These are phyloP conservation scores for Phialocephala sp. DNA, from an alignment of 2,329 filamentous ascomycete species.

Conservation along the genomic window DNA sequence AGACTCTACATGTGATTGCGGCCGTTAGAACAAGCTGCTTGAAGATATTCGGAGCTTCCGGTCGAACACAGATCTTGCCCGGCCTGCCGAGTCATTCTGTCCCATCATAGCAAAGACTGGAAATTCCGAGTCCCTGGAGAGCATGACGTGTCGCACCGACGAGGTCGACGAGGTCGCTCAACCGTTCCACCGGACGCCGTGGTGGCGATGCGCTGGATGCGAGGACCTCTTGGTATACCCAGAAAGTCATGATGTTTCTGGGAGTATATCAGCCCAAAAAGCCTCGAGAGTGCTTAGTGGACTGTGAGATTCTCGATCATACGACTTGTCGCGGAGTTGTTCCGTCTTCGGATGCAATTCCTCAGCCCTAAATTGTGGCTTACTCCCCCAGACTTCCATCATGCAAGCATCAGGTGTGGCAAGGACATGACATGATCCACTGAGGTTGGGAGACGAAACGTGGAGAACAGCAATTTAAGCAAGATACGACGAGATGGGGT, in stretches of 20 bases:
- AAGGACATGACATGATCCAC: constrained; percentile 9
- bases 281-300: background rate
- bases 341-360: background rate
- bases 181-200: background rate
- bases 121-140: background rate
- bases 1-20: constrained; percentile 20
- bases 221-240: background rate
- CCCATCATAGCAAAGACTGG: background rate
- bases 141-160: background rate
- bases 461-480: background rate
- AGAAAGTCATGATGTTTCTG: background rate
- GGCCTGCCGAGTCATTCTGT: background rate
- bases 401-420: background rate
- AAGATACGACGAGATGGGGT: background rate
- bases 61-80: background rate
- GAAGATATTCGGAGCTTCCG: constrained; percentile 13
- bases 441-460: background rate
- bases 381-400: background rate
- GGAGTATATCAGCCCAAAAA: constrained; percentile 6
- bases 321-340: background rate
- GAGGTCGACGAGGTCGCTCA: background rate
- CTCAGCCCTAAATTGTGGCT: background rate
- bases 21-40: constrained; percentile 11
- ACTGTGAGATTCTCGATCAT: background rate
- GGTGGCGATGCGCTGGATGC: background rate